Percentiles rank a stretch among this genome's conserved stretches.
Evolutionary conservation across 306 rosid genomes (phyloP).

Genomic region (Prunus davidiana): DNA sequence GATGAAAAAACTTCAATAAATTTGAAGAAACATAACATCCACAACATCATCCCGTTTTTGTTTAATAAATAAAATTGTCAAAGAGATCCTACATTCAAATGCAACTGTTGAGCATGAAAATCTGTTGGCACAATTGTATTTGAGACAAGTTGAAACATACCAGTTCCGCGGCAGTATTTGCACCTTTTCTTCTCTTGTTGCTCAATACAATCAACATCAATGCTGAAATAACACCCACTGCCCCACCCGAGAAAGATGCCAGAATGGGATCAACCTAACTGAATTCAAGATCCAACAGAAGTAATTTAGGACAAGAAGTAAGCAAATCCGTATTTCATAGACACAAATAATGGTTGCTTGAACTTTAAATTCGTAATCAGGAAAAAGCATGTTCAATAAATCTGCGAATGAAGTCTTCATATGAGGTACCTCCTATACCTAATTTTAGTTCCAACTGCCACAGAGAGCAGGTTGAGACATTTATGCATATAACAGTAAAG

Average conservation of each 20-base stretch:
- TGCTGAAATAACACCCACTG: slow-evolving; percentile 91
- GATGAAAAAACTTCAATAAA: no score
- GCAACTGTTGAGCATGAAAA: neutral
- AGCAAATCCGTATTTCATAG: slow-evolving; percentile 16
- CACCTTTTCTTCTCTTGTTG: slow-evolving; percentile 91
- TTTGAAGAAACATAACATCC: no score
- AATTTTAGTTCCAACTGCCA: slow-evolving; percentile 89
- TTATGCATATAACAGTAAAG: neutral
- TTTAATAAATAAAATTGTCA: no score
- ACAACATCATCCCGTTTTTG: no score
- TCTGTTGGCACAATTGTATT: neutral
- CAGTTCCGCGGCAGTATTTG: slow-evolving; percentile 91
- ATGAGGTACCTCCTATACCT: slow-evolving; percentile 90
- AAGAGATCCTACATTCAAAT: neutral
- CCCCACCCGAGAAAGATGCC: slow-evolving; percentile 96
- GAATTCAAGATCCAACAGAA: slow-evolving; percentile 30
- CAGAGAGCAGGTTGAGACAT: slow-evolving; percentile 19
- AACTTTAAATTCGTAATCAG: slow-evolving; percentile 3
- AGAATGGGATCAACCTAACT: slow-evolving; percentile 98
- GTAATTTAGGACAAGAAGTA: slow-evolving; percentile 13
- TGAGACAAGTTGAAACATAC: slow-evolving; percentile 32
- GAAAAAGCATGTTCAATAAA: neutral
- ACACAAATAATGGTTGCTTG: slow-evolving; percentile 3
- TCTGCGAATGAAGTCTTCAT: slow-evolving; percentile 88
- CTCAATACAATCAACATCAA: slow-evolving; percentile 86